Evolutionary conservation across 805 yeast species (phyloP).

Genomic region (Ogataea pilisensis): DNA sequence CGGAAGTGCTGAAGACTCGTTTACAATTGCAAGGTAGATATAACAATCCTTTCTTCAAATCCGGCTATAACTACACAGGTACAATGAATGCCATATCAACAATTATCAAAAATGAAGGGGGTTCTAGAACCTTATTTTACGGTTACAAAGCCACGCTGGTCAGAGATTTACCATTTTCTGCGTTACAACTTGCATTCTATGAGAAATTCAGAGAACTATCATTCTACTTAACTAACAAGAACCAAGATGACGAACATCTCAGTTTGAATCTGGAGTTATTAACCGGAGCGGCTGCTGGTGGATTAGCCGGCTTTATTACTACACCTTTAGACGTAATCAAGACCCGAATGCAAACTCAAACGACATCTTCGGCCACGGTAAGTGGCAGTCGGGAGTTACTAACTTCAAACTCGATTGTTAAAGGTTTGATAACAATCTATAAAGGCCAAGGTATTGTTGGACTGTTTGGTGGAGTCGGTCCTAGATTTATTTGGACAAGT

Average conservation of each 20-base stretch:
- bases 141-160: conserved; percentile 94
- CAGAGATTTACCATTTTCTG: conserved; percentile 93
- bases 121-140: conserved; percentile 68
- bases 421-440: conserved; percentile 55
- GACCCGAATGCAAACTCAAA: conserved; percentile 90
- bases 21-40: conserved; percentile 86
- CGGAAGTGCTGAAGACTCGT: conserved; percentile 91
- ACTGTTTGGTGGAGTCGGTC: conserved; percentile 91
- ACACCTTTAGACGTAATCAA: conserved; percentile 92
- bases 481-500: conserved; percentile 95
- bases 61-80: conserved; percentile 86
- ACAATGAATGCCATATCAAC: conserved; percentile 64
- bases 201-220: conserved; percentile 73
- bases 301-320: conserved; percentile 81
- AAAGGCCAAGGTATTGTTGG: conserved; percentile 73
- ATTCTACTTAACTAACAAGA: conserved; percentile 32
- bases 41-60: conserved; percentile 71
- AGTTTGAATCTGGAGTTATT: conserved; percentile 59
- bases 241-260: conserved; percentile 29
- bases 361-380: conserved; percentile 15
- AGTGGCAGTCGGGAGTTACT: conserved; percentile 10
- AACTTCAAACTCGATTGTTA: conserved; percentile 42
- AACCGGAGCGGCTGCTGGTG: conserved; percentile 97
- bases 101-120: conserved; percentile 75
- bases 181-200: conserved; percentile 92